These are phyloP conservation scores for Dalbergia cochinchinensis DNA, from an alignment of 306 rosid genomes.

Conservation along the genomic window DNA sequence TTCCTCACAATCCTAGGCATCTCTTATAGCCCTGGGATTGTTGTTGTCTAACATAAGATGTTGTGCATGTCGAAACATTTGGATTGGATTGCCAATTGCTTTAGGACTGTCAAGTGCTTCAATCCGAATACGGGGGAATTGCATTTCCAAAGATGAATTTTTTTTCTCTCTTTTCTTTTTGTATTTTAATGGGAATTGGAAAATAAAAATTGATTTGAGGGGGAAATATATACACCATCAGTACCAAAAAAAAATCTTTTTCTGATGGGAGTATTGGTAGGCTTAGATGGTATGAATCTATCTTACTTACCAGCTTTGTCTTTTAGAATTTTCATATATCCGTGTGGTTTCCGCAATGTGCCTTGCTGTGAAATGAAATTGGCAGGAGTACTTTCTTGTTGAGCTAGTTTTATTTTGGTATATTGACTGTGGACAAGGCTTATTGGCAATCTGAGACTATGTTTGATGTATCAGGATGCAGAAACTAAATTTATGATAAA, in stretches of 20 bases:
- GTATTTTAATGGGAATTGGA: constrained; percentile 3
- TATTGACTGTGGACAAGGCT: neutral
- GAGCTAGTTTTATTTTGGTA: constrained; percentile 2
- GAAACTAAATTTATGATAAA: constrained; percentile 53
- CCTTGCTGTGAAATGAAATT: constrained; percentile 8
- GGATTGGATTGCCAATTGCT: constrained; percentile 4
- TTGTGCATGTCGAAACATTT: neutral
- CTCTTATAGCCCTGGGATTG: neutral
- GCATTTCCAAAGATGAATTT: neutral
- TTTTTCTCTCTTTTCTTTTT: neutral
- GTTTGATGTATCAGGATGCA: constrained; percentile 41
- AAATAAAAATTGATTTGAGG: neutral
- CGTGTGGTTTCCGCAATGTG: neutral
- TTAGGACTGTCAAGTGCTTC: neutral
- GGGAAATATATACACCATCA: neutral
- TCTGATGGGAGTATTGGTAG: neutral
- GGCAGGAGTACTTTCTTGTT: constrained; percentile 1
- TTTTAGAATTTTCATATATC: constrained; percentile 20
- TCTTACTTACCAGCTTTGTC: neutral
- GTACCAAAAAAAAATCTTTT: neutral
- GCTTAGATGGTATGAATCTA: neutral
- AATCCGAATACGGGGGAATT: neutral
- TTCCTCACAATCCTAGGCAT: neutral
- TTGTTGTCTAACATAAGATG: neutral
- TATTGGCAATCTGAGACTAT: neutral